Base-by-base conservation (phyloP, 2,329 filamentous ascomycete genomes). In the Epichloe sibirici region DNA sequence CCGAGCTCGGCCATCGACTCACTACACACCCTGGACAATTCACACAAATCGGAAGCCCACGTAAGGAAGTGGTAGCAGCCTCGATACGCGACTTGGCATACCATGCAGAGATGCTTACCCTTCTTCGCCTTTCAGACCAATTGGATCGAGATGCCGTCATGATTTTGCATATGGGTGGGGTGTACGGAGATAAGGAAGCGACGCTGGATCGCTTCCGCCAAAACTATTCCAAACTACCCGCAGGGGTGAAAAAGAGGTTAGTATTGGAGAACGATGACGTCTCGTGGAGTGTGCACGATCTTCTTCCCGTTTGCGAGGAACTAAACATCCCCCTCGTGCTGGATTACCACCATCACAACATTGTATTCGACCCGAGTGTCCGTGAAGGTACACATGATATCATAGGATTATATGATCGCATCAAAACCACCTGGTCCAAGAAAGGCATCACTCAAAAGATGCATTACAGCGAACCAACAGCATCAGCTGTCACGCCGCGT, bases 221-320 rank as follows among this genome's bases (percentile, higher is more conserved):
- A 49, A 90, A 90, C 57, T 95, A 95, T 57, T 71, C 71, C 1
- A 74, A 65, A 2, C 66, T 94, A 0, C 78, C 86, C 0, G 75
- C 81, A 3, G 77, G 81, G 3, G 74, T 96, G 57, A 95, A 93
- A 68, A 79, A 81, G 5, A 80, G 91, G 0, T 70, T 97, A 0
- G 91, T 97, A 0, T 73, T 97, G 17, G 91, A 97, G 65, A 97
- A 97, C 57, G 91, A 96, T 66, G 91, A 97, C 64, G 88, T 97
- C 2, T 82, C 82, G 39, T 97, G 88, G 86, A 85, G 81, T n/a
- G 88, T 95, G 0, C 90, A 96, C 61, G 90, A 97, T 61, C 71
- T 97, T 5, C 74, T 97, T 0, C 90, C 91, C 0, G 73, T 95
- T 0, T 97, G 91, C 63, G 87, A 97, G 66, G 90, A 95, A 67